Percentiles rank a stretch among this genome's conserved stretches.
phyloP scores from a whole-genome alignment of 805 yeast genomes.

The Suhomyces prunicola region DNA sequence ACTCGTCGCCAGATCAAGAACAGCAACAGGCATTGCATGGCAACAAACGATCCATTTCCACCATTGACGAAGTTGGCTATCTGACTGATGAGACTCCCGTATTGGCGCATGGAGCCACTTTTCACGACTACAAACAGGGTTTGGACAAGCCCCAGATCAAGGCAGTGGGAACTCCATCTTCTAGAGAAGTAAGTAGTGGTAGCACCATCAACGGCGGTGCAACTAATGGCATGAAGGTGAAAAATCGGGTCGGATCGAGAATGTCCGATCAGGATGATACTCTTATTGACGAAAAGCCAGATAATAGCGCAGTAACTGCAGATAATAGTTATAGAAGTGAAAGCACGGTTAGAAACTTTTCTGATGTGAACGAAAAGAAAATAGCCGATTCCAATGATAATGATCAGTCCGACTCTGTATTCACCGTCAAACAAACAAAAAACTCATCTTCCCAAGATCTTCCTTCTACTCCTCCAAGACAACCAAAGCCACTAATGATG shows the following conservation, averaged over 20 bases:
- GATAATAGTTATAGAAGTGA: constrained; percentile 2
- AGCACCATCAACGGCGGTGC: neutral
- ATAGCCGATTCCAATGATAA: neutral
- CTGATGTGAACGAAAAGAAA: neutral
- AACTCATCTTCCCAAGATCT: neutral
- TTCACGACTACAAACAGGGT: constrained; percentile 19
- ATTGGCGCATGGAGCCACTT: constrained; percentile 21
- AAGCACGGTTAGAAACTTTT: neutral
- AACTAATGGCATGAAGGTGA: neutral
- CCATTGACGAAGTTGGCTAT: constrained; percentile 19
- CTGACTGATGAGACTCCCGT: constrained; percentile 23
- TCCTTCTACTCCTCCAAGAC: neutral
- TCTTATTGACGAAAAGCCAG: constrained; percentile 16
- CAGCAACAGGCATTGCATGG: neutral
- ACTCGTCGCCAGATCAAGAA: neutral
- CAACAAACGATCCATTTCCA: constrained; percentile 14
- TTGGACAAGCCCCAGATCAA: constrained; percentile 49
- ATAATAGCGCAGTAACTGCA: neutral
- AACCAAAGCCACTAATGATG: neutral
- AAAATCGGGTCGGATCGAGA: neutral
- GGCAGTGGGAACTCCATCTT: constrained; percentile 73
- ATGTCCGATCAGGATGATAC: constrained; percentile 23
- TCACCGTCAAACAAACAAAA: neutral
- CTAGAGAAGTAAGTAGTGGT: neutral
- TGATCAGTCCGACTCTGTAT: neutral